These are phyloP conservation scores for Barnettozyma populi DNA, from an alignment of 805 yeast species.

Conservation along the genomic window DNA sequence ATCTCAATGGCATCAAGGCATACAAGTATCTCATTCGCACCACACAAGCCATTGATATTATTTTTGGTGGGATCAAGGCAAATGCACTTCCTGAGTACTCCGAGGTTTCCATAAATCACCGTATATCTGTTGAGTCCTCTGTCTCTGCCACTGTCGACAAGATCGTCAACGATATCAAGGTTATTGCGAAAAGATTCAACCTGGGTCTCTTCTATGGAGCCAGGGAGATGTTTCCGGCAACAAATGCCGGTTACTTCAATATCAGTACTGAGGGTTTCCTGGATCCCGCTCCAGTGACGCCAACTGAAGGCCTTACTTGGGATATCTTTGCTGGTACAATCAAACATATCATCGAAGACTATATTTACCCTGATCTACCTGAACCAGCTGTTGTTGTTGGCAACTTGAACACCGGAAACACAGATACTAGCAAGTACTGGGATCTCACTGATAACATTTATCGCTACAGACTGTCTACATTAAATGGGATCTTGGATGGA, in stretches of 20 bases:
- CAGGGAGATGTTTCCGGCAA: slow-evolving; percentile 14
- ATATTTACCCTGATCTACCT: slow-evolving; percentile 12
- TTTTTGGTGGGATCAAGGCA: slow-evolving; percentile 7
- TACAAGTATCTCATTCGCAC: slow-evolving; percentile 29
- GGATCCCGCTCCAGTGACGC: slow-evolving; percentile 53
- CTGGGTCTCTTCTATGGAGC: slow-evolving; percentile 34
- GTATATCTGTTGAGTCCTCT: slow-evolving; percentile 45
- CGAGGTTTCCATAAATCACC: slow-evolving; percentile 40
- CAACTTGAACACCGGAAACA: slow-evolving; percentile 14
- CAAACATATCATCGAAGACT: slow-evolving; percentile 56
- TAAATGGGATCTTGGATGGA: slow-evolving; percentile 5
- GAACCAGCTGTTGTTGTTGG: slow-evolving; percentile 11
- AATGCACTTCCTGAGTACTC: slow-evolving; percentile 47
- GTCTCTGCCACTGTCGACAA: slow-evolving; percentile 27
- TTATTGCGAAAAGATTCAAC: slow-evolving; percentile 36
- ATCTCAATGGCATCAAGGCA: slow-evolving; percentile 37
- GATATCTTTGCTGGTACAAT: slow-evolving; percentile 54
- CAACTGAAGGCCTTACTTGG: slow-evolving; percentile 45
- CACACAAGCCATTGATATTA: slow-evolving; percentile 45
- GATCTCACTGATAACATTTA: slow-evolving; percentile 16
- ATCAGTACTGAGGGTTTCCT: slow-evolving; percentile 19
- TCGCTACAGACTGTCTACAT: slow-evolving; percentile 12
- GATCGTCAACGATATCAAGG: slow-evolving; percentile 27
- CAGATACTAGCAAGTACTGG: slow-evolving; percentile 17
- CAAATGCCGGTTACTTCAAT: slow-evolving; percentile 37